phyloP scores from a whole-genome alignment of 2,329 filamentous ascomycete genomes.

The Exophiala lecanii-corni region DNA sequence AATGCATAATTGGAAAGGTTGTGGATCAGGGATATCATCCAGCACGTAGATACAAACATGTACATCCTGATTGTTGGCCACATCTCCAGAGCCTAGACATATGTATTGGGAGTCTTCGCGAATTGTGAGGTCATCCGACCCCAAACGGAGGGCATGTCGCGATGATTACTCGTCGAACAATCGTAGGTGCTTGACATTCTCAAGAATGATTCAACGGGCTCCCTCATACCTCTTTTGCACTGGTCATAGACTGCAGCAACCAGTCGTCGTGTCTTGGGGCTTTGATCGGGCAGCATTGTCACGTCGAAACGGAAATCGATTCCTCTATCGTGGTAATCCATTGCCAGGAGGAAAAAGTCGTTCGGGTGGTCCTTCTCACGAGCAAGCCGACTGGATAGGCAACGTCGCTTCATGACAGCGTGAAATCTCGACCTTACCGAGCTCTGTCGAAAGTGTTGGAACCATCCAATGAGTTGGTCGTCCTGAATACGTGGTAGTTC shows the following conservation, averaged over 20 bases:
- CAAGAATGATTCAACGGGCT: slow-evolving; percentile 1
- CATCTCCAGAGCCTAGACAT: neutral
- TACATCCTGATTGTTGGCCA: neutral
- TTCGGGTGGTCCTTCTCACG: too few relatives aligned
- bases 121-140: neutral
- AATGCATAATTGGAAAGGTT: neutral
- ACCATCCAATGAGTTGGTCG: neutral
- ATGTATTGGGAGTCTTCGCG: neutral
- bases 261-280: neutral
- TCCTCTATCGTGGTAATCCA: neutral
- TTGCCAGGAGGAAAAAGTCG: too few relatives aligned
- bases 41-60: neutral
- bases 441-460: slow-evolving; percentile 1
- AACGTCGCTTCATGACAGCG: too few relatives aligned
- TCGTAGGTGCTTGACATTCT: neutral
- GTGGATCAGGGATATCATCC: too few relatives aligned
- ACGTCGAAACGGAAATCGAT: neutral
- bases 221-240: neutral
- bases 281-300: neutral
- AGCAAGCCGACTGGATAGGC: too few relatives aligned
- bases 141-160: neutral
- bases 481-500: neutral
- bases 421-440: too few relatives aligned
- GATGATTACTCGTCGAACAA: neutral
- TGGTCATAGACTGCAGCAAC: neutral